These are phyloP conservation scores for Trichophaea hybrida DNA, from an alignment of 2,329 filamentous ascomycete genomes.

Conservation along the genomic window DNA sequence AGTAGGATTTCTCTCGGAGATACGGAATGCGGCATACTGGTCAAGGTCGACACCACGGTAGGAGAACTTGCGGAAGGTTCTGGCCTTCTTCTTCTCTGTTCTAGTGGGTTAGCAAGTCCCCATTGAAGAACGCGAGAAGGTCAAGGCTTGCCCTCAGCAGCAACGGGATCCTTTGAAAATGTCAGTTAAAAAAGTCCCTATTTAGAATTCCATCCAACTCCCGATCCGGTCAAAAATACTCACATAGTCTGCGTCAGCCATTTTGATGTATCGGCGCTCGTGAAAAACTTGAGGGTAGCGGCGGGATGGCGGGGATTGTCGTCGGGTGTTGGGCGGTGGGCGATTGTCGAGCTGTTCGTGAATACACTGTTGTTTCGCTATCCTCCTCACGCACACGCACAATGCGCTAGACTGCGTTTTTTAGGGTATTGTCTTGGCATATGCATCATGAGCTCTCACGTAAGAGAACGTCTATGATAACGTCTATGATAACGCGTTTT, in stretches of 20 bases:
- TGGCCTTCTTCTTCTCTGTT: constrained; percentile 96
- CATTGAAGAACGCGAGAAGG: constrained; percentile 9
- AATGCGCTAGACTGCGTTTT: too few relatives aligned
- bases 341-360: not conserved
- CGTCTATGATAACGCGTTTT: too few relatives aligned
- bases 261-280: constrained; percentile 37
- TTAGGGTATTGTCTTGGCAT: too few relatives aligned
- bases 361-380: too few relatives aligned
- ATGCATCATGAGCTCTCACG: too few relatives aligned
- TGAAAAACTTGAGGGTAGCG: constrained; percentile 16
- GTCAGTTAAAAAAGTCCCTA: constrained; percentile 29
- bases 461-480: too few relatives aligned
- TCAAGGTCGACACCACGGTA: constrained; percentile 99
- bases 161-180: constrained; percentile 26
- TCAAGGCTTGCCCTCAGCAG: constrained; percentile 7
- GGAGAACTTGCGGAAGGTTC: constrained; percentile 96
- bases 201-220: constrained; percentile 38
- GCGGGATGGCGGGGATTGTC: not conserved
- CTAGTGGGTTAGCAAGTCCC: constrained; percentile 22
- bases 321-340: not conserved
- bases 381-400: too few relatives aligned
- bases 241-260: constrained; percentile 85
- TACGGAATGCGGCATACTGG: constrained; percentile 54
- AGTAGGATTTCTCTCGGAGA: not conserved
- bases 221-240: constrained; percentile 34